Base-by-base conservation (phyloP, 2,329 filamentous ascomycete species). In the Fusarium sp. region DNA sequence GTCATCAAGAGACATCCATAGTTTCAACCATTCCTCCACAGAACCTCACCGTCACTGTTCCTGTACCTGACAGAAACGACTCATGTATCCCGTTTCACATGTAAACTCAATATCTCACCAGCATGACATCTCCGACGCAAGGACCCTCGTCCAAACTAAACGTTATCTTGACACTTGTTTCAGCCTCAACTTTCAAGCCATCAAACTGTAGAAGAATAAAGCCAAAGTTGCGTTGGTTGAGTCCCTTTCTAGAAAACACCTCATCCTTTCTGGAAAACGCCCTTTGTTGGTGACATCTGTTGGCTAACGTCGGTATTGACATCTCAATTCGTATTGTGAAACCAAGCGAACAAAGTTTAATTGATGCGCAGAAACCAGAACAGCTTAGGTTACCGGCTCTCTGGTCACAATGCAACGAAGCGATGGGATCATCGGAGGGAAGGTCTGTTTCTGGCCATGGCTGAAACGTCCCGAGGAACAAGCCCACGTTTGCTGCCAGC, bases 391-490 rank as follows among this genome's bases (percentile, higher is more conserved):
- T 70, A 70, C 67, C 67, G 67, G 63, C 55, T 68, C 62, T 70
- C 31, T 70, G 67, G 67, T 70, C 49, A 44, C 63, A 66, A 59
- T 68, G 49, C 65, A 68, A 64, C 54, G 58, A 67, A 61, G 62
- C 58, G 67, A 65, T 45, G 28, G 46, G 58, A 51, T 63, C 49
- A 34, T 67, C 67, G 67, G 67, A 46, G 60, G 45, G 53, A 44
- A 60, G 41, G 49, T 64, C 67, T 70, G 63, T 65, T 70, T 67
- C 62, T 70, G 67, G 67, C 54, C 51, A 70, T 68, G 58, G 67
- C 67, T 68, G 67, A 70, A 70, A 70, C 58, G 62, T 52, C 57
- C 41, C 49, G 48, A 53, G 46, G 43, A 53, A 42, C 59, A 65
- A 58, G 31, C 42, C 42, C 41, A 65, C 52, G 50, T 31, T 41